Conservation (phyloP, 345 rosid species). For the Gossypium arboreum region DNA sequence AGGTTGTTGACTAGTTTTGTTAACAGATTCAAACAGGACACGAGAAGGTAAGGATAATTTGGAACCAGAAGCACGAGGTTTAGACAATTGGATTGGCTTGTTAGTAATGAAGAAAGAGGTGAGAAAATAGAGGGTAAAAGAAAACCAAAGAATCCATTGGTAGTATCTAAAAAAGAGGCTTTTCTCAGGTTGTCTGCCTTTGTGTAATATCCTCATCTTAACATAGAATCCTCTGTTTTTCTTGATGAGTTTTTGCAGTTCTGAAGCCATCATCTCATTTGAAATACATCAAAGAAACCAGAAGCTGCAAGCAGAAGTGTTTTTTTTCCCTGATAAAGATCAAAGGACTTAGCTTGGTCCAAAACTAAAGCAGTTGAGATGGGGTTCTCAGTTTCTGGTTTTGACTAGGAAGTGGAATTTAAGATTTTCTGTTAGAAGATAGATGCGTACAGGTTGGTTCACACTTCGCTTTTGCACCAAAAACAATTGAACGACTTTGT, state of each 20-base stretch:
- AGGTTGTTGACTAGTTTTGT: slow-evolving; percentile 29
- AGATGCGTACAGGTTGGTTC: slow-evolving; percentile 41
- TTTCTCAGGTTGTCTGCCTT: slow-evolving; percentile 43
- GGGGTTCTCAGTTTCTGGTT: slow-evolving; percentile 49
- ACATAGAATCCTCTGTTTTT: slow-evolving; percentile 42
- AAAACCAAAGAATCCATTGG: slow-evolving; percentile 83
- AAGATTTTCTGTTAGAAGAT: slow-evolving; percentile 39
- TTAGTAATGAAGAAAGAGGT: slow-evolving; percentile 59
- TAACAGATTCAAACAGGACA: slow-evolving; percentile 57
- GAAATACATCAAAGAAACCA: slow-evolving; percentile 12
- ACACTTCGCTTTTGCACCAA: slow-evolving; percentile 31
- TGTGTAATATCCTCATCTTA: slow-evolving; percentile 43
- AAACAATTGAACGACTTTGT: neutral
- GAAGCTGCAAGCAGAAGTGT: neutral
- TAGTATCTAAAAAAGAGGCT: slow-evolving; percentile 47
- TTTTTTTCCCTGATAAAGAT: neutral
- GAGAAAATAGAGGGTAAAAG: slow-evolving; percentile 67
- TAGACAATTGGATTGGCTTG: slow-evolving; percentile 41
- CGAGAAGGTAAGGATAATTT: slow-evolving; percentile 54
- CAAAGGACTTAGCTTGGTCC: neutral
- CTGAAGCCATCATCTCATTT: slow-evolving; percentile 45
- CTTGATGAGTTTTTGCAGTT: slow-evolving; percentile 36
- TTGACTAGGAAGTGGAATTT: slow-evolving; percentile 39
- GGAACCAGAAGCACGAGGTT: slow-evolving; percentile 34
- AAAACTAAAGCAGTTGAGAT: slow-evolving; percentile 31